These are phyloP conservation scores for Penicillium cataractarum DNA, from an alignment of 495 filamentous ascomycete genomes.

Conservation along the genomic window DNA sequence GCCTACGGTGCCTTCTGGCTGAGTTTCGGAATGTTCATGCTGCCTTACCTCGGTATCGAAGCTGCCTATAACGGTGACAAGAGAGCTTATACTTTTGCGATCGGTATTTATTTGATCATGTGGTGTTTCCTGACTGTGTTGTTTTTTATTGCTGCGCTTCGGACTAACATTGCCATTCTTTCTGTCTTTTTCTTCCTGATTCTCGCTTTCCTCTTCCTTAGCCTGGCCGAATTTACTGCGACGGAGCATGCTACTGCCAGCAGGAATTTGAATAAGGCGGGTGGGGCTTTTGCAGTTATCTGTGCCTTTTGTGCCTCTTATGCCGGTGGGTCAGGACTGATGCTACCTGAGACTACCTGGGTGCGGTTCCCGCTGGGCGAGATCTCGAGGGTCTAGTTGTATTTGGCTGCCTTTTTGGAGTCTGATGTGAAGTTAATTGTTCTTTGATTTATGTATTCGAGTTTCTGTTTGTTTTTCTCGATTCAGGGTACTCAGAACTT, in stretches of 20 bases:
- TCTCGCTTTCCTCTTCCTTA: constrained; percentile 14
- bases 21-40: constrained; percentile 19
- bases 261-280: constrained; percentile 3
- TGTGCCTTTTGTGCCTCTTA: constrained; percentile 7
- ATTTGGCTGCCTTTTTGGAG: background rate
- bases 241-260: constrained; percentile 5
- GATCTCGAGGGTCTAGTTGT: background rate
- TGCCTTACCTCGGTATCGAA: constrained; percentile 15
- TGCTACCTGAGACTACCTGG: constrained; percentile 7
- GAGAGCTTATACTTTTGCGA: constrained; percentile 14
- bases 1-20: constrained; percentile 25
- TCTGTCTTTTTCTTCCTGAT: constrained; percentile 15
- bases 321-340: constrained; percentile 7
- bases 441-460: background rate
- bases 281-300: constrained; percentile 6
- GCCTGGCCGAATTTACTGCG: constrained; percentile 10
- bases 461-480: background rate
- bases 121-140: constrained; percentile 24
- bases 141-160: constrained; percentile 64
- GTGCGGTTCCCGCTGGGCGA: constrained; percentile 7
- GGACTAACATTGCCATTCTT: constrained; percentile 72
- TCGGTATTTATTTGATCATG: constrained; percentile 22
- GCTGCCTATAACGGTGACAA: constrained; percentile 16
- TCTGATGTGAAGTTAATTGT: too few species aligned
- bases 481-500: background rate